Conservation (phyloP, 2,329 filamentous ascomycete genomes). For the Thermochaetoides dissita region DNA sequence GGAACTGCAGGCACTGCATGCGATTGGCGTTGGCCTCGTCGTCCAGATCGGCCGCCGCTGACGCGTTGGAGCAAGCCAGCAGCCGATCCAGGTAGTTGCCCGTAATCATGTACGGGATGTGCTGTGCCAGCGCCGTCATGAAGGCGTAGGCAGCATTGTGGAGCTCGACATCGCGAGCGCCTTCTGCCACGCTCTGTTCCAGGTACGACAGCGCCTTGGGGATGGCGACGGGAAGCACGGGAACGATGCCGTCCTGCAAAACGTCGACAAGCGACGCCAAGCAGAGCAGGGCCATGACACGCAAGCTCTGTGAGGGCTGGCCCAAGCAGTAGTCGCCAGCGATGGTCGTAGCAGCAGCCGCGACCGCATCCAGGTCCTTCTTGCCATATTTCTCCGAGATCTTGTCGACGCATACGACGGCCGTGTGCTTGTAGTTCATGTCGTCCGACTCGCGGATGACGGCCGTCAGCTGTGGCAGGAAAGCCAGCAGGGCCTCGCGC, state of each 20-base stretch:
- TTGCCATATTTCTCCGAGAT: slow-evolving; percentile 93
- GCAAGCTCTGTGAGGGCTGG: slow-evolving; percentile 56
- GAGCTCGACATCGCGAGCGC: slow-evolving; percentile 44
- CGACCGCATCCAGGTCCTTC: slow-evolving; percentile 66
- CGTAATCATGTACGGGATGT: slow-evolving; percentile 82
- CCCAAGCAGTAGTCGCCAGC: slow-evolving; percentile 64
- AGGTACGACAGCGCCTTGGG: slow-evolving; percentile 60
- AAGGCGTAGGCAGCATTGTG: slow-evolving; percentile 76
- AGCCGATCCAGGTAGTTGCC: slow-evolving; percentile 58
- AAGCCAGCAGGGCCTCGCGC: slow-evolving; percentile 57
- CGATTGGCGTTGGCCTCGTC: slow-evolving; percentile 51
- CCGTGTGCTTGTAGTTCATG: slow-evolving; percentile 66
- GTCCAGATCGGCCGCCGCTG: slow-evolving; percentile 48
- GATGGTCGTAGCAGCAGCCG: slow-evolving; percentile 62
- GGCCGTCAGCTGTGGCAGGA: slow-evolving; percentile 63
- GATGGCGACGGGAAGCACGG: slow-evolving; percentile 64
- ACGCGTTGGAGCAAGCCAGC: slow-evolving; percentile 57
- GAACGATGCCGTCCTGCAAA: slow-evolving; percentile 71
- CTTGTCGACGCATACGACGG: slow-evolving; percentile 79
- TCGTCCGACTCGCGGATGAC: slow-evolving; percentile 63
- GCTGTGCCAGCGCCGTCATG: slow-evolving; percentile 63
- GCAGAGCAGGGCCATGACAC: slow-evolving; percentile 74
- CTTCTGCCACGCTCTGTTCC: slow-evolving; percentile 41
- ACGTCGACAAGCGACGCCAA: slow-evolving; percentile 83
- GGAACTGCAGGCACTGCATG: slow-evolving; percentile 53